Base-by-base conservation (phyloP, 805 yeast species). In the Priceomyces melissophilus region DNA sequence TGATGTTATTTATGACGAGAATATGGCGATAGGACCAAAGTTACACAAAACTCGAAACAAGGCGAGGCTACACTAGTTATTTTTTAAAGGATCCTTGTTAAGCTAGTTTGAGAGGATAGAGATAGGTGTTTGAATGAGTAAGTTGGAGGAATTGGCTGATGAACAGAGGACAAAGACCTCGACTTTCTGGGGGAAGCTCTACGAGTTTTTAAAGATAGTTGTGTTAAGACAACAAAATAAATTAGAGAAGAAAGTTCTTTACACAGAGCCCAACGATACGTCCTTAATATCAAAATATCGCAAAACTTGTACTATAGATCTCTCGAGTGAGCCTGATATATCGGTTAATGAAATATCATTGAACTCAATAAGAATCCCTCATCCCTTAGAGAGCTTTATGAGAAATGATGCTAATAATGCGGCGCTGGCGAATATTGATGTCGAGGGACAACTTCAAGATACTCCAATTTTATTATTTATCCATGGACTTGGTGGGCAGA, bases 401-500 rank as follows among this genome's bases (percentile, higher is more conserved):
- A 49, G 49, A 32, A 61, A 58, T 41, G 64, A 62, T 27, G 49
- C 48, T 7, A 60, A 55, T 36, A 48, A 49, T 10, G 30, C 37
- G 10, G 33, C 47, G 15, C 36, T 39, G 5, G 49, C 40, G 3
- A 44, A 45, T 29, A 38, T 49, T n/a, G 61, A 53, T 23, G 44
- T 65, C 38, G 51, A 56, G 38, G 47, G 52, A 9, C 71, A 72
- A 42, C 60, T 79, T 30, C 59, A 69, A 16, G 67, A 67, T 10
- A 55, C 79, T 31, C 95, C 95, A 0, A 65, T 81, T 2, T 60
- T 84, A 4, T 61, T 87, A 2, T 77, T 88, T 42, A 55, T 90
- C 13, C 97, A 89, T 65, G 98, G 98, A 0, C 61, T 91, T 14
- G 98, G 97, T 1, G 98, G 98, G 2, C 91, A 82, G 51, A 67